Evolutionary conservation across 768 basidiomycete species (phyloP).

Genomic region (Vararia minispora): DNA sequence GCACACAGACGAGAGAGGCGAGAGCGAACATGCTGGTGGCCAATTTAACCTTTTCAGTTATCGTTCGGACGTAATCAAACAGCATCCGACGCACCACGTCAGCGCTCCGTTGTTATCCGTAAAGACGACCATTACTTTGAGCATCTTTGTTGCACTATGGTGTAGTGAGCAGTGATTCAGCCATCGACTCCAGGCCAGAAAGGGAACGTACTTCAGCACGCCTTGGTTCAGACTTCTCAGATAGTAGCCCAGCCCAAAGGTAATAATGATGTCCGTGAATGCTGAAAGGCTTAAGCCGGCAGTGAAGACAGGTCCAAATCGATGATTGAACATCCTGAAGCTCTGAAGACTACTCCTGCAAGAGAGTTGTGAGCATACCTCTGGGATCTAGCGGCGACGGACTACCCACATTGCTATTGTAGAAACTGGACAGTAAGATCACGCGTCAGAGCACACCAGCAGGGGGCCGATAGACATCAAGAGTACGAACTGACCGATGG

Average conservation of each 20-base stretch:
- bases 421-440: no score
- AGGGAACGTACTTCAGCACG: neutral
- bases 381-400: no score
- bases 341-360: neutral
- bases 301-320: constrained; percentile 2
- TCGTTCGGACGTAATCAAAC: neutral
- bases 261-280: constrained; percentile 7
- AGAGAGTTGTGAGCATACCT: no score
- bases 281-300: constrained; percentile 4
- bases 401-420: no score
- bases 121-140: constrained; percentile 6
- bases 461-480: no score
- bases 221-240: constrained; percentile 8
- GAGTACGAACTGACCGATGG: no score
- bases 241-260: constrained; percentile 6
- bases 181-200: neutral
- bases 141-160: constrained; percentile 4
- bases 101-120: constrained; percentile 7
- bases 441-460: no score
- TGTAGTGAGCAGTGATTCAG: neutral
- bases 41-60: no score
- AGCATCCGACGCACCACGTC: constrained; percentile 5
- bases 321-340: neutral
- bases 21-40: constrained; percentile 7
- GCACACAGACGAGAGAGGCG: constrained; percentile 4